Base-by-base conservation (phyloP, 305 asterid species). In the Fraxinus xanthoxyloides region DNA sequence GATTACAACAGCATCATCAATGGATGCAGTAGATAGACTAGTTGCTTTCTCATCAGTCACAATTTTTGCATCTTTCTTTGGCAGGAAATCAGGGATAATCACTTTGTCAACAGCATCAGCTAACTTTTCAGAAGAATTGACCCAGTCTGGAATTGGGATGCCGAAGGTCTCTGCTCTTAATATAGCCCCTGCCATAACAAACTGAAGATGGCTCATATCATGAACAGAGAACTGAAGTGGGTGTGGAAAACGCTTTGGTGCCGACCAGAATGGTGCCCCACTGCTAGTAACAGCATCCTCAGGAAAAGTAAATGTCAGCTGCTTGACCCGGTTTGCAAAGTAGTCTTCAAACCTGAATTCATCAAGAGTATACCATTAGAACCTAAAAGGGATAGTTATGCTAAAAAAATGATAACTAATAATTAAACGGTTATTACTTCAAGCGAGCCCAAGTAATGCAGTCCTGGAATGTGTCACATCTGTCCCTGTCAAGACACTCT, bases 91-190 rank as follows among this genome's bases (percentile, higher is more conserved):
- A 2, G 88, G 84, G 67, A 85, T 78, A 35, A 83, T 79, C 87
- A 87, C 88, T 81, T 61, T 85, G 38, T 81, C 80, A 81, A 85
- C 85, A 36, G 87, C 89, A 69, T 81, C 86, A 83, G 90, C 89
- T 13, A 83, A 79, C 78, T 54, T 81, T 30, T 79, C 76, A 67
- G 79, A 67, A 63, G 81, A 81, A 4, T 76, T 80, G 4, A 76
- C 84, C 90, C 87, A 87, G 23, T 85, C 87, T 13, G 90, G 90
- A 73, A 81, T 61, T 56, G 88, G 82, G 30, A 87, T 87, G 67
- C 89, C 90, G 76, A 85, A 87, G 81, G 90, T 87, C 84, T 81
- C 90, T n/a, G 88, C 88, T 73, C 90, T 82, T 59, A 87, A 75
- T 43, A 87, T 79, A 21, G 90, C 83, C 65, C 87, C 87, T 46